Evolutionary conservation across 108 stramenopile species (phyloP).

Genomic region (Seminavis robusta): DNA sequence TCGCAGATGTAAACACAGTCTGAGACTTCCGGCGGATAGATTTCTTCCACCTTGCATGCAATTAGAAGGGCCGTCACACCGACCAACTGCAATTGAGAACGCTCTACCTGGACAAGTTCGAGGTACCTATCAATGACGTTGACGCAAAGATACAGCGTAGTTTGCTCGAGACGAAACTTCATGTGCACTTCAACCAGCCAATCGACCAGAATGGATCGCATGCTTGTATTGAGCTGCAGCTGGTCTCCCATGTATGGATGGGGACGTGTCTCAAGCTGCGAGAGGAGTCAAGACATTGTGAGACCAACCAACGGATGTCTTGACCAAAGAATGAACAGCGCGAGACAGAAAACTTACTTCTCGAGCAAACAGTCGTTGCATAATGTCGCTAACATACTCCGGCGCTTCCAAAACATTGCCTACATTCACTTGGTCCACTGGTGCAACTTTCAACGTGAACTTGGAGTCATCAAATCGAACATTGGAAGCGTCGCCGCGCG

Average conservation of each 20-base stretch:
- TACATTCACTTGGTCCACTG: conserved; percentile 20
- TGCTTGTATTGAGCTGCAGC: conserved; percentile 86
- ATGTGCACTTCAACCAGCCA: conserved; percentile 99
- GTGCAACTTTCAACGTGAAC: conserved; percentile 28
- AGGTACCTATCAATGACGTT: conserved; percentile 98
- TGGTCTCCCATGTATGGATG: conserved; percentile 85
- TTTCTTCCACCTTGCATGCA: conserved; percentile 99
- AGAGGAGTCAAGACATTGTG: neutral
- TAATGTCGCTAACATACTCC: conserved; percentile 82
- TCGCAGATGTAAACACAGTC: conserved; percentile 98
- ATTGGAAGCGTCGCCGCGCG: too few species aligned
- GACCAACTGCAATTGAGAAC: conserved; percentile 96
- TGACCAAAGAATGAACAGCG: conserved; percentile 5
- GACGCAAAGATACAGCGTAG: conserved; percentile 96
- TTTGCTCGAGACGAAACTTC: conserved; percentile 97
- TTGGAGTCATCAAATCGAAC: conserved; percentile 31
- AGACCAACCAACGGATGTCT: neutral
- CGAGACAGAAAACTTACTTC: conserved; percentile 57
- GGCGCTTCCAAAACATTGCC: conserved; percentile 29
- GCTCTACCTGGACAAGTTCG: conserved; percentile 50
- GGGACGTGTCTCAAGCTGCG: conserved; percentile 1
- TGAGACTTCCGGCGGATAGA: conserved; percentile 95
- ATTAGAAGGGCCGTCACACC: conserved; percentile 95
- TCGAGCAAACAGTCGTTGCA: conserved; percentile 64
- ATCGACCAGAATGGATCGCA: conserved; percentile 97